Percentiles rank a stretch among this genome's conserved stretches.
Evolutionary conservation across 139 green algal species (phyloP).

Genomic region (Coelastrella sp.): DNA sequence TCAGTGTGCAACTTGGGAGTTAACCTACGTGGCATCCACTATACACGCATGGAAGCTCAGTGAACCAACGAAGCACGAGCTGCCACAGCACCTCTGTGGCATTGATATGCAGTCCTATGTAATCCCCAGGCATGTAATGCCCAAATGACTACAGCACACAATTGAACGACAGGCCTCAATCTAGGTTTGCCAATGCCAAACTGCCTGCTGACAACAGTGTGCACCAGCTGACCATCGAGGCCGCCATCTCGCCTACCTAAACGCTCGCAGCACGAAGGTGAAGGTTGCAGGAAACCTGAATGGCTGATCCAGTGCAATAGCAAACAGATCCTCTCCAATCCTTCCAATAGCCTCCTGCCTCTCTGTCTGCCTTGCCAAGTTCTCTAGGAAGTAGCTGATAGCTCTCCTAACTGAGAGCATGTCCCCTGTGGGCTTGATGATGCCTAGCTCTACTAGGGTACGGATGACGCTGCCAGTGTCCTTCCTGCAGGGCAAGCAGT

Average conservation of each 20-base stretch:
- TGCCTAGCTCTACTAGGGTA: slow-evolving; percentile 76
- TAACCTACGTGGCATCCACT: no score
- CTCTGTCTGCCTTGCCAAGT: slow-evolving; percentile 76
- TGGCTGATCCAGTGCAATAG: slow-evolving; percentile 87
- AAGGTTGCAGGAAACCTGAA: slow-evolving; percentile 87
- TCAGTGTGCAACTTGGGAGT: no score
- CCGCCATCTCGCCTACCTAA: slow-evolving; percentile 55
- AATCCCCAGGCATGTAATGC: no score
- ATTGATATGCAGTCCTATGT: no score
- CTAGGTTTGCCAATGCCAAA: no score
- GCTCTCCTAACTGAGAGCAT: slow-evolving; percentile 70
- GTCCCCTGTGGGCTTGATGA: slow-evolving; percentile 79
- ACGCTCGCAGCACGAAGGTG: slow-evolving; percentile 91
- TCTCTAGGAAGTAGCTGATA: slow-evolving; percentile 86
- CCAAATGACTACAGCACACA: no score
- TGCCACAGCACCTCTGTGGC: no score
- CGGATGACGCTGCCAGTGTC: slow-evolving; percentile 58
- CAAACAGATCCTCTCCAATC: slow-evolving; percentile 92
- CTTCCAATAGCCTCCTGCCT: slow-evolving; percentile 65
- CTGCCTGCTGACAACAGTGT: no score
- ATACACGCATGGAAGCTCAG: no score
- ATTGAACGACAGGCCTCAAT: no score
- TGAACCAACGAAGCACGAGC: no score
- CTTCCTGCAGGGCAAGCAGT: not conserved
- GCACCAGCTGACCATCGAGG: no score